Evolutionary conservation across 345 rosid species (phyloP).

Genomic region (Viola odorata): DNA sequence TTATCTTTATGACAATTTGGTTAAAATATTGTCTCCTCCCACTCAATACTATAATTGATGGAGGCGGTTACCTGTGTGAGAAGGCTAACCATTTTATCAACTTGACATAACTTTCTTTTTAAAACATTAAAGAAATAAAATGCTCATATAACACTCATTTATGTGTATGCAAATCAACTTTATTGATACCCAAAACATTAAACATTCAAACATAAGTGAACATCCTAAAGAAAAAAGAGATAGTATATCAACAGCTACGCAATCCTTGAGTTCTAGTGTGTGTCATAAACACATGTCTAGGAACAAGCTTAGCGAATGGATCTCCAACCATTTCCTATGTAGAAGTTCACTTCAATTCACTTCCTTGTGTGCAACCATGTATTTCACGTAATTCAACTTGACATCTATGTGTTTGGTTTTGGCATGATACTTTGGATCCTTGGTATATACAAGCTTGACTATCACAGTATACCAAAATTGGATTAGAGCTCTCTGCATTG

Average conservation of each 20-base stretch:
- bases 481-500: neutral
- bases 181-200: neutral
- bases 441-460: neutral
- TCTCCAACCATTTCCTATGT: neutral
- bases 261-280: neutral
- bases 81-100: neutral
- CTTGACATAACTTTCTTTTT: neutral
- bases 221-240: neutral
- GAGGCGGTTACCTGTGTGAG: neutral
- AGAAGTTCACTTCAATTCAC: neutral
- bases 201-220: neutral
- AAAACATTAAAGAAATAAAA: too few species aligned
- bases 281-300: neutral
- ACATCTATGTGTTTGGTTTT: neutral
- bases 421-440: neutral
- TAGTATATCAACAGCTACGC: neutral
- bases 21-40: neutral
- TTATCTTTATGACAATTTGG: neutral
- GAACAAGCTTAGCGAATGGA: neutral
- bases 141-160: too few species aligned
- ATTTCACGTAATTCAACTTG: neutral
- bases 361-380: neutral
- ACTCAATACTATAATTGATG: neutral
- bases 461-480: neutral
- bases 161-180: too few species aligned